A percentile compares a stretch with the other conserved stretches of the same genome.
Evolutionary conservation across 495 filamentous ascomycete species (phyloP).

Genomic region (Chaetomium tenue): DNA sequence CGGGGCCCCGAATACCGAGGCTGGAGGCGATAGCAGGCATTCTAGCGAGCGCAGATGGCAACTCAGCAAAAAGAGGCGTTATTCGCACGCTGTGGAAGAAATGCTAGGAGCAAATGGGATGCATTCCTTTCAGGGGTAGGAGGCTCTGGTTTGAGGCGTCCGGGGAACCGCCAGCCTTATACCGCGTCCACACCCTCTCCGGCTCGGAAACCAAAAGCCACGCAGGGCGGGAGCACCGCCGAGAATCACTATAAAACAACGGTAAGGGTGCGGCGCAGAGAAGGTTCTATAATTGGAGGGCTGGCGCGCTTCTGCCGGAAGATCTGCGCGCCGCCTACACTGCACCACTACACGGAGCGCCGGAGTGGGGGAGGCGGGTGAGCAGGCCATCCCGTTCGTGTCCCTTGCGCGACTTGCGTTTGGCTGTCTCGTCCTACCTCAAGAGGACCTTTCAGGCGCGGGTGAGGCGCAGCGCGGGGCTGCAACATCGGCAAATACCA

Average conservation of each 20-base stretch:
- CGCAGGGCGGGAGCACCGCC: background rate
- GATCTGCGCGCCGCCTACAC: constrained; percentile 5
- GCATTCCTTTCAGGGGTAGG: background rate
- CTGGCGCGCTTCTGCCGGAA: background rate
- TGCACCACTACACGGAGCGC: no score
- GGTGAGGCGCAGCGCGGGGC: constrained; percentile 14
- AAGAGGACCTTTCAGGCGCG: background rate
- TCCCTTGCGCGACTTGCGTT: no score
- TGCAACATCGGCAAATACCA: background rate
- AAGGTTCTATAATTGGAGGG: constrained; percentile 6
- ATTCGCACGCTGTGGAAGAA: background rate
- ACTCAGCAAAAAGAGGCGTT: background rate
- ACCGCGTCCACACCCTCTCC: background rate
- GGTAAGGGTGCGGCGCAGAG: constrained; percentile 1
- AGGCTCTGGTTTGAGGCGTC: background rate
- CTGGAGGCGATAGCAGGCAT: background rate
- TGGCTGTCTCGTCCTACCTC: no score
- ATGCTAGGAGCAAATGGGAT: background rate
- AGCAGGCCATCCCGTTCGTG: no score
- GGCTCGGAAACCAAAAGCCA: background rate
- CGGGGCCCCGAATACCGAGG: background rate
- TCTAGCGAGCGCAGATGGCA: background rate
- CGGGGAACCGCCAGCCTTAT: background rate
- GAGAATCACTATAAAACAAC: background rate
- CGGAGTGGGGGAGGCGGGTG: no score